phyloP scores from a whole-genome alignment of 768 basidiomycete genomes.

The Tylopilus felleus region DNA sequence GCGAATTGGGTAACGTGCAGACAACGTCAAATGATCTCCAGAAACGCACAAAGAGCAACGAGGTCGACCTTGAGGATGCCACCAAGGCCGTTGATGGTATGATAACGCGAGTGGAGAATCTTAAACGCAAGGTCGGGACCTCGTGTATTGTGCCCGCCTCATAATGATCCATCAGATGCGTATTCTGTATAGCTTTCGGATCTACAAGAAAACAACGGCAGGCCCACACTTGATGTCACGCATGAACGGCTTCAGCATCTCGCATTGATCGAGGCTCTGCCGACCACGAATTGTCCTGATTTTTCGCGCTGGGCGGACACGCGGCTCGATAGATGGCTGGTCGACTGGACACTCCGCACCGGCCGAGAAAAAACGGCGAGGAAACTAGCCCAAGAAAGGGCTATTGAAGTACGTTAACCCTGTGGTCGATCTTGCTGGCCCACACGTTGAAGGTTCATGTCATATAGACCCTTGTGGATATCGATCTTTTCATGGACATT shows the following conservation, averaged over 20 bases:
- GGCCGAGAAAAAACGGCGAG: constrained; percentile 77
- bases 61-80: constrained; percentile 47
- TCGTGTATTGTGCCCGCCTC: constrained; percentile 17
- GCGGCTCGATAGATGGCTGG: constrained; percentile 83
- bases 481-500: constrained; percentile 89
- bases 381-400: constrained; percentile 69
- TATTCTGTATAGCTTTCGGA: constrained; percentile 42
- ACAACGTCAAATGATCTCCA: constrained; percentile 57
- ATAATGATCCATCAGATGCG: constrained; percentile 16
- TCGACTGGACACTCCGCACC: constrained; percentile 86
- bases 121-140: constrained; percentile 79
- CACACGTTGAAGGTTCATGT: constrained; percentile 17
- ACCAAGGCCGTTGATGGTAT: constrained; percentile 66
- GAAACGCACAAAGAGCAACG: constrained; percentile 39
- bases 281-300: constrained; percentile 48
- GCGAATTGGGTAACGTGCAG: constrained; percentile 65
- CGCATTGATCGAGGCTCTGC: constrained; percentile 56
- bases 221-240: constrained; percentile 67
- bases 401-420: constrained; percentile 64
- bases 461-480: constrained; percentile 77
- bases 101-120: constrained; percentile 69
- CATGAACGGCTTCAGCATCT: constrained; percentile 73
- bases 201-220: constrained; percentile 43
- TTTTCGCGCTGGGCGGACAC: constrained; percentile 77
- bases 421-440: constrained; percentile 13